These are phyloP conservation scores for Fraxinus albicans DNA, from an alignment of 305 asterid species.

Conservation along the genomic window DNA sequence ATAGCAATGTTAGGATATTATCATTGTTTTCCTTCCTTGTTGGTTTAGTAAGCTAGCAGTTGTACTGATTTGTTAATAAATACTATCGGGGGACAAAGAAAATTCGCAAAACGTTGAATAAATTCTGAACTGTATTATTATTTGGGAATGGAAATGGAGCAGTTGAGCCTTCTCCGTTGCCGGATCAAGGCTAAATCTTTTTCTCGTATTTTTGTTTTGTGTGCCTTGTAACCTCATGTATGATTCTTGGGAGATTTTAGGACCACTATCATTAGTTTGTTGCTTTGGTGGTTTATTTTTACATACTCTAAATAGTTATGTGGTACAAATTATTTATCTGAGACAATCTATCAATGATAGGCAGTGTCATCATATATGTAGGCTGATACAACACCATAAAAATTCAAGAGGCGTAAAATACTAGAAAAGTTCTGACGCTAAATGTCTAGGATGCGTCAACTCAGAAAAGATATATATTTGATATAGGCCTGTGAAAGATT, in stretches of 20 bases:
- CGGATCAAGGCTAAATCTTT: background rate
- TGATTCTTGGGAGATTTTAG: background rate
- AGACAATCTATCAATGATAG: background rate
- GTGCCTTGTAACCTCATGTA: background rate
- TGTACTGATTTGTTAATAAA: background rate
- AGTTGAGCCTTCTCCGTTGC: background rate
- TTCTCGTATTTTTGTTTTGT: background rate
- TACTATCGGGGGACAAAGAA: background rate
- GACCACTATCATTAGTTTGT: background rate
- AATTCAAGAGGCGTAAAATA: background rate
- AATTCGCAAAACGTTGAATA: background rate
- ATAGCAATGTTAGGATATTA: background rate
- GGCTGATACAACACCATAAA: background rate
- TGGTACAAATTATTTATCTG: background rate
- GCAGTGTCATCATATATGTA: background rate
- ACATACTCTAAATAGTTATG: background rate
- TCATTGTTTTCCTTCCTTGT: slow-evolving; percentile 5
- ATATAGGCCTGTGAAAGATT: background rate
- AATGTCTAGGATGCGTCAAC: background rate
- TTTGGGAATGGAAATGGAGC: slow-evolving; percentile 1
- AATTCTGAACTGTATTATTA: background rate
- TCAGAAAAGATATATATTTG: background rate
- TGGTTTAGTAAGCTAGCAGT: slow-evolving; percentile 16
- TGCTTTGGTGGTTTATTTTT: background rate
- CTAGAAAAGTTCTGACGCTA: background rate